Base-by-base conservation (phyloP, 2,329 filamentous ascomycete species). In the Geoglossum cookeanum region DNA sequence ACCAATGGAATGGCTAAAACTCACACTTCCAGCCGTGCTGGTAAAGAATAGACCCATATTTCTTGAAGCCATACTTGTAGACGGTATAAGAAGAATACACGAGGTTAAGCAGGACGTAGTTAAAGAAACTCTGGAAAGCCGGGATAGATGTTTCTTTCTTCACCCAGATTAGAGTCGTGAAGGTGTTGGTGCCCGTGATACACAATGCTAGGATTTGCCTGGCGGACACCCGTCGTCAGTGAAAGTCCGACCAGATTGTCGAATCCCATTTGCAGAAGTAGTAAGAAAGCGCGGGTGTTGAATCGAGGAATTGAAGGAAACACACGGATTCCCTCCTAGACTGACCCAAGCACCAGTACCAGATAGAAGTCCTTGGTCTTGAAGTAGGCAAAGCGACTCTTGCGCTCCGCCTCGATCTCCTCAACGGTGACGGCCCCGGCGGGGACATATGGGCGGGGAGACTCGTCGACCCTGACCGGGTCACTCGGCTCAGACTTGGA, bases 61-160 rank as follows among this genome's bases (percentile, higher is more conserved):
- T 79, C 65, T 79, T 81, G 63, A 81, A 76, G 3, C 92, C 91
- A 66, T 94, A 87, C 63, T 78, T 78, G 74, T 87, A 85, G 37
- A 96, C 71, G 13, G 87, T 89, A 65, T 85, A 81, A 44, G 80
- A 76, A 29, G 87, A 85, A 74, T 94, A 98, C 67, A 96, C 79
- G 59, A 87, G 58, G 60, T 84, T 84, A 61, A 98, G 78, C 55
- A 96, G 72, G 48, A 89, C 77, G 71, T 98, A 98, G 72, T 92
- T 95, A 78, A 96, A 94, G 65, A 97, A 79, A 33, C 87, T 88
- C 73, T 98, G 92, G 74, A 97, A 95, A 57, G 92, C 88, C 6
- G 92, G 92, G 63, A 97, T 94, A 60, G 80, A 88, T 62, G 85
- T 90, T 55, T 81, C 78, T 61, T 78, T 70, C 4, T 72, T 69